These are phyloP conservation scores for Cordyceps cateniannulata DNA, from an alignment of 2,329 filamentous ascomycete species.

Conservation along the genomic window DNA sequence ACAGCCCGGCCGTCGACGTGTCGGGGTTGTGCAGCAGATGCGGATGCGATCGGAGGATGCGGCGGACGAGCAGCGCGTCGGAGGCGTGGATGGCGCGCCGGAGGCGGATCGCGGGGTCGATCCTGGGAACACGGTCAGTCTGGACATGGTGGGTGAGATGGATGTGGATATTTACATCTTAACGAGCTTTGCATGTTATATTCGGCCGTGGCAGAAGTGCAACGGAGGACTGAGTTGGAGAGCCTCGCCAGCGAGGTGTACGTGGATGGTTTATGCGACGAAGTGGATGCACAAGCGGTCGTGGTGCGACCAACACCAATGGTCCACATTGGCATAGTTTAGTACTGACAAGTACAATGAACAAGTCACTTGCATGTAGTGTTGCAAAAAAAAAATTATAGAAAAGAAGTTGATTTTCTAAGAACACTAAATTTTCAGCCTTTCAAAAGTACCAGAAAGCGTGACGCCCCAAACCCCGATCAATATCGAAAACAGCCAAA, in stretches of 20 bases:
- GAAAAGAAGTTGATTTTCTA: no score
- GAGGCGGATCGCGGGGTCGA: slow-evolving; percentile 69
- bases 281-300: no score
- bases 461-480: background rate
- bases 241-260: slow-evolving; percentile 10
- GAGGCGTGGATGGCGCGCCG: slow-evolving; percentile 75
- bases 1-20: slow-evolving; percentile 56
- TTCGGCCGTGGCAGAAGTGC: background rate
- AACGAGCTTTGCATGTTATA: background rate
- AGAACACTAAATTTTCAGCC: no score
- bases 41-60: slow-evolving; percentile 70
- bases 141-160: background rate
- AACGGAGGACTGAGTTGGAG: background rate
- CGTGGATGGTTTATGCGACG: background rate
- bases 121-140: slow-evolving; percentile 41
- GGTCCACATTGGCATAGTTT: background rate
- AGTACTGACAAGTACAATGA: no score
- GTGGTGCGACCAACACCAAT: background rate
- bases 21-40: slow-evolving; percentile 73
- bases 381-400: no score
- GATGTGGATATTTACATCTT: background rate
- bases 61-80: slow-evolving; percentile 63
- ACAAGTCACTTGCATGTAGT: no score
- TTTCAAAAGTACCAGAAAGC: background rate
- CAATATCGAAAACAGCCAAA: background rate